Base-by-base conservation (phyloP, 164 flowering plant species). In the Vitis labrusca region DNA sequence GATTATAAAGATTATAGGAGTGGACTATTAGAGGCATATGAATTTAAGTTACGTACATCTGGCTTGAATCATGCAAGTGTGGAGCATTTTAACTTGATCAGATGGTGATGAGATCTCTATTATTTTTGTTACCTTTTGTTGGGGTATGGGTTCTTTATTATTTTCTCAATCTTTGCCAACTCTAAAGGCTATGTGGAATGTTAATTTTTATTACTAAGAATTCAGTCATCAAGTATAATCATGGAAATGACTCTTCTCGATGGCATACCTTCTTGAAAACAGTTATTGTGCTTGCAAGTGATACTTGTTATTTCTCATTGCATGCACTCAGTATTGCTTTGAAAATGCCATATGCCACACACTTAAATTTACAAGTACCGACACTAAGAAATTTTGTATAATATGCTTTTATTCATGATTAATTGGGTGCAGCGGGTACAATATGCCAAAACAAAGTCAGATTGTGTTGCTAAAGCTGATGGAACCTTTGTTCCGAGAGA, bases 381-480 rank as follows among this genome's bases (percentile, higher is more conserved):
- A 6, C 44, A 32, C 44, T 32, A 0, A 32, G 4, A 32, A 32
- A 32, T 32, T 32, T 19, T 37, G 44, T 37, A 37, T 37, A 19
- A 16, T 56, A 27, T 61, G 29, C 48, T 66, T 47, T 32, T 52
- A 52, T 62, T 6, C 9, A 57, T 70, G 54, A 8, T 49, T 69
- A 58, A 17, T 64, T 60, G 76, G 63, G 30, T 84, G 79, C 89
- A 95, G 98, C 73, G 93, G 67, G 88, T 95, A 74, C 98, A 96
- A 77, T 96, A 88, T 87, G 98, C 99, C 16, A 93, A 93, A 74
- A 67, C 91, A 71, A 91, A 96, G 82, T 93, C 98, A 10, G 99
- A 96, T 77, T 90, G 95, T 73, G 72, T 96, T 81, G 89, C 97
- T 58, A 91, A 89, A 80, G 99, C 85, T 29, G 97, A 96, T 55